Evolutionary conservation across 2,329 filamentous ascomycete genomes (phyloP).

Genomic region (Gaeumannomyces sp.): DNA sequence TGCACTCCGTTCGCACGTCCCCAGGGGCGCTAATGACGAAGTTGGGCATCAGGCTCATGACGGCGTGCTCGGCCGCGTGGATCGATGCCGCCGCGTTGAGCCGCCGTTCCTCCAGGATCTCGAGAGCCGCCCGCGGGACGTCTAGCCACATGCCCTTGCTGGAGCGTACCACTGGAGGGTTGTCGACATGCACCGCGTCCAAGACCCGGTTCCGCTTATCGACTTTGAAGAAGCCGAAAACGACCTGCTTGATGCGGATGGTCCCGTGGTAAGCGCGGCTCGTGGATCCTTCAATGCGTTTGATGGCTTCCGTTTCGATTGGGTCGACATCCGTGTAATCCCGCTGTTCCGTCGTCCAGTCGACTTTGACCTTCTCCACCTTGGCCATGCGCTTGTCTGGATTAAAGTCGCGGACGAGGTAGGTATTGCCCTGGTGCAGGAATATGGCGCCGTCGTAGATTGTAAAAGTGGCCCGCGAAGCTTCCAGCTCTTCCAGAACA

Average conservation of each 20-base stretch:
- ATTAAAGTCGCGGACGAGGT: slow-evolving; percentile 83
- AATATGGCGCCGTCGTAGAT: slow-evolving; percentile 97
- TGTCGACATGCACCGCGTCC: slow-evolving; percentile 88
- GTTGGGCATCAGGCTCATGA: slow-evolving; percentile 80
- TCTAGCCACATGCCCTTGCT: slow-evolving; percentile 96
- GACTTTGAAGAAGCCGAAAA: slow-evolving; percentile 98
- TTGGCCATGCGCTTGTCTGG: slow-evolving; percentile 76
- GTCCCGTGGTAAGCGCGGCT: slow-evolving; percentile 77
- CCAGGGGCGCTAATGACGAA: slow-evolving; percentile 87
- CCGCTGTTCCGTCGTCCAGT: slow-evolving; percentile 90
- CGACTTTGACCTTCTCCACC: slow-evolving; percentile 82
- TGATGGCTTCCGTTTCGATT: slow-evolving; percentile 82
- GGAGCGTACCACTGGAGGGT: slow-evolving; percentile 78
- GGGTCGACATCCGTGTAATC: slow-evolving; percentile 95
- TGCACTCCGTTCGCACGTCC: slow-evolving; percentile 92
- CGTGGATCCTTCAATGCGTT: slow-evolving; percentile 55
- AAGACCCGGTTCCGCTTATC: slow-evolving; percentile 79
- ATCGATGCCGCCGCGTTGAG: slow-evolving; percentile 85
- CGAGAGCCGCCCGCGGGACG: slow-evolving; percentile 70
- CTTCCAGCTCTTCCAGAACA: slow-evolving; percentile 92
- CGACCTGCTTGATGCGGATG: slow-evolving; percentile 79
- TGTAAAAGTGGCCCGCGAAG: slow-evolving; percentile 89
- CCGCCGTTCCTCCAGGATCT: slow-evolving; percentile 65
- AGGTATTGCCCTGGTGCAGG: slow-evolving; percentile 89
- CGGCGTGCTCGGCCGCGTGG: slow-evolving; percentile 88